These are phyloP conservation scores for Euphorbia peplus DNA, from an alignment of 345 rosid genomes.

Conservation along the genomic window DNA sequence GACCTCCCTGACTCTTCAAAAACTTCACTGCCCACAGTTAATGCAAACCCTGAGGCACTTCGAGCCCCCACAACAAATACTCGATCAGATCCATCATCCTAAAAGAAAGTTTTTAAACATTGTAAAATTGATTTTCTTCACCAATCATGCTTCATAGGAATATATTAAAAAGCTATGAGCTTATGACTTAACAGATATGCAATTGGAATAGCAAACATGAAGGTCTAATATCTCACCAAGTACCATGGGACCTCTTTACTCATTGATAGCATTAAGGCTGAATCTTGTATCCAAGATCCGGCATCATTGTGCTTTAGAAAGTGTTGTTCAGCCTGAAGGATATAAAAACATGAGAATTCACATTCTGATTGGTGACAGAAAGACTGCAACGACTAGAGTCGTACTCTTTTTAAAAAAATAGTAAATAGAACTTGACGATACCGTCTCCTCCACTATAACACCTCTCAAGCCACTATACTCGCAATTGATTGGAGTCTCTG, in stretches of 20 bases:
- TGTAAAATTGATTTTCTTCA: neutral
- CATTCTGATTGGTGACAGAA: neutral
- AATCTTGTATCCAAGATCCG: conserved; percentile 98
- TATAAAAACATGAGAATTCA: conserved; percentile 10
- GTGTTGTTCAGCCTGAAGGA: conserved; percentile 80
- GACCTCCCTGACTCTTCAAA: conserved; percentile 96
- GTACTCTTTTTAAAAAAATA: neutral
- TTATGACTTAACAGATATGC: neutral
- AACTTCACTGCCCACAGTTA: conserved; percentile 71
- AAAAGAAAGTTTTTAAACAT: conserved; percentile 8
- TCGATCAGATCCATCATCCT: conserved; percentile 88
- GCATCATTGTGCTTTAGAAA: conserved; percentile 91
- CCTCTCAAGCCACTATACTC: conserved; percentile 76
- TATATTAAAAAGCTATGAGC: conserved; percentile 4
- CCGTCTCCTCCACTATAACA: conserved; percentile 80
- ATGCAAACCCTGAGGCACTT: conserved; percentile 59
- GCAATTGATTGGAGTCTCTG: conserved; percentile 77
- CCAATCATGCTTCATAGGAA: conserved; percentile 6
- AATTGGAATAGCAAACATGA: conserved; percentile 7
- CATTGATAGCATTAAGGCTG: conserved; percentile 85
- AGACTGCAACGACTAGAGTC: neutral
- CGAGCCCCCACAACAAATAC: conserved; percentile 71
- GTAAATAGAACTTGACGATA: conserved; percentile 13
- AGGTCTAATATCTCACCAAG: conserved; percentile 51
- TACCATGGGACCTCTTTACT: conserved; percentile 98